phyloP scores from a whole-genome alignment of 1,139 yeast genomes.

The Hemisphaericaspora xylofermentans region DNA sequence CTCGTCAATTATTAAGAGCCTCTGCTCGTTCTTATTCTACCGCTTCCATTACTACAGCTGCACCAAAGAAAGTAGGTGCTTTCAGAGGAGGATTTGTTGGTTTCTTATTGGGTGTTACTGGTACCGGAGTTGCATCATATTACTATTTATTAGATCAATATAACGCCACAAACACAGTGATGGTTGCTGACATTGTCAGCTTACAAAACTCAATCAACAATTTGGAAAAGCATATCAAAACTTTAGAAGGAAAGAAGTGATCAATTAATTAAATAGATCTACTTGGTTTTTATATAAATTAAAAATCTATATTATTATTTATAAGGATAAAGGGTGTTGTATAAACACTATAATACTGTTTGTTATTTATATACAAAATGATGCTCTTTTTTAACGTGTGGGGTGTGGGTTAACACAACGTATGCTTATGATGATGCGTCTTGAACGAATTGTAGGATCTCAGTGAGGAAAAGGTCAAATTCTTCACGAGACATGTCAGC shows the following conservation, averaged over 20 bases:
- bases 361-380: not conserved
- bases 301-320: not conserved
- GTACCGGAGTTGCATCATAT: constrained; percentile 75
- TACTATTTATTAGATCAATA: constrained; percentile 78
- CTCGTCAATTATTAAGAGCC: constrained; percentile 22
- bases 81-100: constrained; percentile 73
- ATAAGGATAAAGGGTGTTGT: not conserved
- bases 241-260: constrained; percentile 46
- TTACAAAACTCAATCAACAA: constrained; percentile 66
- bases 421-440: constrained; percentile 9
- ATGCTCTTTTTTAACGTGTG: no score
- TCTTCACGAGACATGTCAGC: constrained; percentile 31
- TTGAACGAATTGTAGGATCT: constrained; percentile 24
- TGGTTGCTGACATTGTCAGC: constrained; percentile 71
- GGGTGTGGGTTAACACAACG: not conserved
- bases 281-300: not conserved
- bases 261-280: not conserved
- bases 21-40: constrained; percentile 36
- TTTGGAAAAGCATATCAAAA: constrained; percentile 65
- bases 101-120: constrained; percentile 71
- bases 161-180: constrained; percentile 67
- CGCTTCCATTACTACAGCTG: constrained; percentile 19
- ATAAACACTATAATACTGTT: not conserved
- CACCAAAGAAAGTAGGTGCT: constrained; percentile 50
- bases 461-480: constrained; percentile 30